Evolutionary conservation across 2,329 filamentous ascomycete genomes (phyloP).

Genomic region (Hymenotorrendiella dingleyae): DNA sequence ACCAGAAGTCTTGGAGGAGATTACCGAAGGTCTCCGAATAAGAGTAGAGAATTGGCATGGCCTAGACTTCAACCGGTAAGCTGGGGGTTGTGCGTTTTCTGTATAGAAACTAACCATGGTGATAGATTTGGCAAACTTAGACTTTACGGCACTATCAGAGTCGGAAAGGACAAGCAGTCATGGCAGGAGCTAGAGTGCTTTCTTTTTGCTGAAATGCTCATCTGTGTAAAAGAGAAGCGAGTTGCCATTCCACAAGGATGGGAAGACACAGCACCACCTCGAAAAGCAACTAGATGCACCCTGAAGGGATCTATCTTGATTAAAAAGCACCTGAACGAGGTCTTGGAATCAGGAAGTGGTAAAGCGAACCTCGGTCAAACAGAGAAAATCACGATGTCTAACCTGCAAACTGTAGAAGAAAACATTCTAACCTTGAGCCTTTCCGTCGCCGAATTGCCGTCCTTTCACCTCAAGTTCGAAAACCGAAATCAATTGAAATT

Average conservation of each 20-base stretch:
- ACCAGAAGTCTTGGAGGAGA: conserved; percentile 70
- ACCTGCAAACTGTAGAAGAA: conserved; percentile 52
- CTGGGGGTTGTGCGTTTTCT: neutral
- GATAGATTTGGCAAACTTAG: conserved; percentile 85
- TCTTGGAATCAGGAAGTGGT: conserved; percentile 60
- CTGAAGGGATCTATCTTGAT: conserved; percentile 97
- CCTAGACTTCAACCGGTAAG: conserved; percentile 76
- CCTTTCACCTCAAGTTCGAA: conserved; percentile 88
- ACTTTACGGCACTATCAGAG: conserved; percentile 80
- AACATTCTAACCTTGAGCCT: conserved; percentile 83
- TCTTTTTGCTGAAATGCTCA: conserved; percentile 97
- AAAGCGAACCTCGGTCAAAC: conserved; percentile 27
- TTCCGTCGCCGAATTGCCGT: conserved; percentile 85
- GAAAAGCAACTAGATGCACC: conserved; percentile 71
- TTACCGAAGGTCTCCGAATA: conserved; percentile 75
- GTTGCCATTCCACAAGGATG: conserved; percentile 53
- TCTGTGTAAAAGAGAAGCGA: conserved; percentile 98
- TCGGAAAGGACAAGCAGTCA: conserved; percentile 91
- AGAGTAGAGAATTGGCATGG: conserved; percentile 99
- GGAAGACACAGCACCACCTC: conserved; percentile 52
- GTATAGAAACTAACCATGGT: neutral
- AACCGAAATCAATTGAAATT: conserved; percentile 78
- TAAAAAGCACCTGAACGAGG: conserved; percentile 93
- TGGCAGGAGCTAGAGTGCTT: conserved; percentile 99
- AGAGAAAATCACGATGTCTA: conserved; percentile 31